Evolutionary conservation across 169 alveolate species (phyloP).

Genomic region (Plasmodium gaboni): DNA sequence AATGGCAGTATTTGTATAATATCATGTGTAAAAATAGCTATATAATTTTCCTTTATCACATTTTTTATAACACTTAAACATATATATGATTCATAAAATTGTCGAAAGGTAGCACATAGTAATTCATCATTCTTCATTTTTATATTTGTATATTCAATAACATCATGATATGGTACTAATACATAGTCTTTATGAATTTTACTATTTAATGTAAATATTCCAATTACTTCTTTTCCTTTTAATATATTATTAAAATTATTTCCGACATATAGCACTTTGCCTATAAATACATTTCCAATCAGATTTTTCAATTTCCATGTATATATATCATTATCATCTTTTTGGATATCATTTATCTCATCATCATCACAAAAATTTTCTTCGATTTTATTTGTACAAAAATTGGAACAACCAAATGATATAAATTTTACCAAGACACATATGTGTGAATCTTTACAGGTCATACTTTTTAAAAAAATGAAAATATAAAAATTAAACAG

Average conservation of each 20-base stretch:
- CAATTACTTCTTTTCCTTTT: slow-evolving; percentile 40
- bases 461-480: slow-evolving; percentile 18
- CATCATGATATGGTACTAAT: slow-evolving; percentile 40
- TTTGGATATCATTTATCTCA: slow-evolving; percentile 1
- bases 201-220: slow-evolving; percentile 58
- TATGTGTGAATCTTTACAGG: slow-evolving; percentile 18
- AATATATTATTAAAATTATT: slow-evolving; percentile 2
- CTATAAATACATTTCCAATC: slow-evolving; percentile 60
- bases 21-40: slow-evolving; percentile 43
- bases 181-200: slow-evolving; percentile 32
- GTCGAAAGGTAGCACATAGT: slow-evolving; percentile 54
- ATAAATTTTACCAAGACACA: slow-evolving; percentile 59
- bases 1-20: slow-evolving; percentile 47
- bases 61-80: slow-evolving; percentile 29
- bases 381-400: slow-evolving; percentile 9
- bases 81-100: slow-evolving; percentile 55
- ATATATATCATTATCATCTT: slow-evolving; percentile 8
- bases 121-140: slow-evolving; percentile 27
- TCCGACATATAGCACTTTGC: slow-evolving; percentile 37
- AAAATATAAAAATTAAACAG: neutral
- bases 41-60: slow-evolving; percentile 13
- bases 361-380: slow-evolving; percentile 1
- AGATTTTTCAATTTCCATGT: slow-evolving; percentile 14
- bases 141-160: slow-evolving; percentile 53
- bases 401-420: slow-evolving; percentile 49